Percentiles rank a stretch among this genome's conserved stretches.
These are phyloP conservation scores for Aschersonia sp. DNA, from an alignment of 2,329 filamentous ascomycete species.

Conservation along the genomic window DNA sequence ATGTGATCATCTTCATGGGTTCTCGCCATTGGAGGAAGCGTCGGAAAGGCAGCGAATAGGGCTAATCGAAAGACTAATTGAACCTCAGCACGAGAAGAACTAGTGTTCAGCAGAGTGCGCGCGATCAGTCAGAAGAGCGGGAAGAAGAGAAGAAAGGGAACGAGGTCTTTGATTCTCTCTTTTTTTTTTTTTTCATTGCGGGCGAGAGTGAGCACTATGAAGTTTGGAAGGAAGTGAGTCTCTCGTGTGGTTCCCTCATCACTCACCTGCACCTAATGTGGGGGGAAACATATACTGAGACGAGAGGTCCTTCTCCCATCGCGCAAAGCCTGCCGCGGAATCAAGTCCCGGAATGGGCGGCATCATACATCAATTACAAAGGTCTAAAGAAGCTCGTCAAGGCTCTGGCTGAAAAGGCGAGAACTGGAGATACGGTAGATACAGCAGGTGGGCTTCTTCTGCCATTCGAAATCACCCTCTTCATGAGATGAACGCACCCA, in stretches of 20 bases:
- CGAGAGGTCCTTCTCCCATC: background rate
- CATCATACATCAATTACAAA: constrained; percentile 80
- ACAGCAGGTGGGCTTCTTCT: constrained; percentile 60
- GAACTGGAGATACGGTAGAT: constrained; percentile 63
- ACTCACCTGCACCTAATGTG: background rate
- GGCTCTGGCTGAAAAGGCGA: constrained; percentile 48
- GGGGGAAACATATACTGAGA: constrained; percentile 6
- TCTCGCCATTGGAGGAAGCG: too few species aligned
- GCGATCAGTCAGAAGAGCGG: too few species aligned
- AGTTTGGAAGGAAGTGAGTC: constrained; percentile 47
- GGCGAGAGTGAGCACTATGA: constrained; percentile 26
- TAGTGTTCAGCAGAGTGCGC: too few species aligned
- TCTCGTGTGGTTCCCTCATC: background rate
- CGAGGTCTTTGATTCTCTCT: background rate
- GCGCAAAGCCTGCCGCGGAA: constrained; percentile 52
- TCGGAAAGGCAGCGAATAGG: too few species aligned
- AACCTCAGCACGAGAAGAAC: too few species aligned
- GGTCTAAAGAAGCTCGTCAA: constrained; percentile 93
- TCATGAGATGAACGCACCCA: constrained; percentile 8
- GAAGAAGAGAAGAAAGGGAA: background rate
- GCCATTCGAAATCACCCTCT: constrained; percentile 7
- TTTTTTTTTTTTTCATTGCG: background rate
- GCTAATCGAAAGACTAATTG: too few species aligned
- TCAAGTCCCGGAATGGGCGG: constrained; percentile 77
- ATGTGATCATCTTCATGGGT: too few species aligned